Percentiles rank a stretch among this genome's conserved stretches.
phyloP scores from a whole-genome alignment of 768 basidiomycete species.

The Mycena alexandri region DNA sequence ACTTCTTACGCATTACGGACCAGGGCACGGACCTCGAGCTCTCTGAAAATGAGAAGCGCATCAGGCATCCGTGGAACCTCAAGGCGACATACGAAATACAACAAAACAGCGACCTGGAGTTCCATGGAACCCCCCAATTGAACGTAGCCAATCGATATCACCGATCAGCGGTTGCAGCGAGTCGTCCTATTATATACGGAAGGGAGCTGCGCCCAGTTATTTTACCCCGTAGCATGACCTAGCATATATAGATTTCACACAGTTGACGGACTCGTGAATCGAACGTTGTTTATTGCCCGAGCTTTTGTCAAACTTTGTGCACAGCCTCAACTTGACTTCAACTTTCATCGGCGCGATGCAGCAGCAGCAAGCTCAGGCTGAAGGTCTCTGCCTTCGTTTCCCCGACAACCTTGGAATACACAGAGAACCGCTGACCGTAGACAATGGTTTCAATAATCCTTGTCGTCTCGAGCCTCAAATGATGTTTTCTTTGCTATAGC shows the following conservation, averaged over 20 bases:
- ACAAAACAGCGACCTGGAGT: conserved; percentile 3
- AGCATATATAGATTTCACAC: too few species aligned
- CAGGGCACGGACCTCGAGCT: neutral
- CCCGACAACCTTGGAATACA: conserved; percentile 76
- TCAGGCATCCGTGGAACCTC: neutral
- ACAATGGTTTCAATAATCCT: conserved; percentile 18
- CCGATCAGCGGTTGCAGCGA: too few species aligned
- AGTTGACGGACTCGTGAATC: too few species aligned
- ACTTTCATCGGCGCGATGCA: conserved; percentile 39
- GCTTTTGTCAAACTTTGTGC: neutral
- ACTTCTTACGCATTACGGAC: conserved; percentile 7
- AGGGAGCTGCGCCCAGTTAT: too few species aligned
- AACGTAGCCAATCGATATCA: neutral
- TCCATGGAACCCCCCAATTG: neutral
- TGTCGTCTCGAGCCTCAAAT: neutral
- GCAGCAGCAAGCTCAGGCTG: conserved; percentile 62
- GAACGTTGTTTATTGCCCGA: neutral
- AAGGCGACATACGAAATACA: conserved; percentile 6
- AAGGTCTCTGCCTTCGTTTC: conserved; percentile 77
- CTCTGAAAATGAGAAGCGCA: neutral
- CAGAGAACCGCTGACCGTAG: conserved; percentile 54
- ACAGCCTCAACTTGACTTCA: neutral
- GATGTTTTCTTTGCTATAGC: conserved; percentile 58
- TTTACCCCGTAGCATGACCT: too few species aligned
- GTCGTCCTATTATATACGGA: too few species aligned